phyloP scores from a whole-genome alignment of 345 rosid species.

The Eucalyptus regnans region DNA sequence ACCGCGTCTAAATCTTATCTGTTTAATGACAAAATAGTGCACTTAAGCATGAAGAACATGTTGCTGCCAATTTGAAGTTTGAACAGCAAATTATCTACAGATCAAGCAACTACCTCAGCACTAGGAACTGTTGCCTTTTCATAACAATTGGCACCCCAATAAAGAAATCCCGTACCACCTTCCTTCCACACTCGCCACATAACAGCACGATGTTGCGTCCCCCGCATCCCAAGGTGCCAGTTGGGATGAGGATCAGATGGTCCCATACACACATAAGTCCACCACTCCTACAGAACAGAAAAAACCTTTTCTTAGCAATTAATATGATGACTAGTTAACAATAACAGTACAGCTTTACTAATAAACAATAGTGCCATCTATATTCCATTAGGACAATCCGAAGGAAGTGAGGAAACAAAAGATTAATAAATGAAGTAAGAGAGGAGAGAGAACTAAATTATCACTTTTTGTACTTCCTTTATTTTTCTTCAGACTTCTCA shows the following conservation, averaged over 20 bases:
- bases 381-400: background rate
- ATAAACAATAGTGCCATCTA: background rate
- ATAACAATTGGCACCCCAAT: constrained; percentile 98
- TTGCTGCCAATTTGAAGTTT: background rate
- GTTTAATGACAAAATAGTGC: background rate
- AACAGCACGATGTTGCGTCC: constrained; percentile 95
- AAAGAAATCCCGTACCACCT: constrained; percentile 91
- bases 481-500: background rate
- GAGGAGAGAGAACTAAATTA: background rate
- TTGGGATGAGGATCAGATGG: constrained; percentile 98
- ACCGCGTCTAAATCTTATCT: constrained; percentile 85
- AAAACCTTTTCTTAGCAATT: background rate
- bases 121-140: constrained; percentile 88
- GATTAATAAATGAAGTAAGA: background rate
- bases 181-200: constrained; percentile 99
- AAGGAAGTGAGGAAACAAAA: background rate
- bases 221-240: constrained; percentile 98
- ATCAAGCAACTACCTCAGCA: constrained; percentile 60
- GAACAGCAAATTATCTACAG: background rate
- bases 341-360: background rate
- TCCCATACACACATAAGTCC: constrained; percentile 97
- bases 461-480: background rate
- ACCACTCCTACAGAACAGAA: constrained; percentile 68
- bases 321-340: background rate
- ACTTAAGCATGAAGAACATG: background rate